These are phyloP conservation scores for Pseudopithomyces maydicus DNA, from an alignment of 2,329 filamentous ascomycete genomes.

Conservation along the genomic window DNA sequence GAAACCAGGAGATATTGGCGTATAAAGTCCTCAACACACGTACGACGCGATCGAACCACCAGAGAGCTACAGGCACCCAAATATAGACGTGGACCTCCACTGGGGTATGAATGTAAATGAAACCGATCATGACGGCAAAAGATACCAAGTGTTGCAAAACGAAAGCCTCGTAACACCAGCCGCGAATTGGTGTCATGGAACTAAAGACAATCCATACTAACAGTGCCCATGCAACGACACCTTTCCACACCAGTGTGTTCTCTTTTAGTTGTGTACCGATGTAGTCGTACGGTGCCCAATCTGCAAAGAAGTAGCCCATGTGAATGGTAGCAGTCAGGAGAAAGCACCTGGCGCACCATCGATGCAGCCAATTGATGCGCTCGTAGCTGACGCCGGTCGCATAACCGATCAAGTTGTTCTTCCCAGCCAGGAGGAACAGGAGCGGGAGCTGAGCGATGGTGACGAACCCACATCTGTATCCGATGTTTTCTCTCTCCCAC, in stretches of 20 bases:
- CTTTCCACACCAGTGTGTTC: slow-evolving; percentile 70
- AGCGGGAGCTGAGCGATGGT: slow-evolving; percentile 60
- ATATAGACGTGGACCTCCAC: slow-evolving; percentile 63
- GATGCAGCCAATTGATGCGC: slow-evolving; percentile 73
- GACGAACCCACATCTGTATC: slow-evolving; percentile 61
- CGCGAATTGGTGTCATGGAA: slow-evolving; percentile 67
- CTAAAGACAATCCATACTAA: slow-evolving; percentile 69
- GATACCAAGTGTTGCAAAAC: slow-evolving; percentile 70
- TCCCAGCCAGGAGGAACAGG: slow-evolving; percentile 61
- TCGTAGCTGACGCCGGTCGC: slow-evolving; percentile 70
- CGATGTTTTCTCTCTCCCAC: slow-evolving; percentile 61
- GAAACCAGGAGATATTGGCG: slow-evolving; percentile 48
- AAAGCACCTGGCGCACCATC: slow-evolving; percentile 73
- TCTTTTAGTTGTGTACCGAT: slow-evolving; percentile 63
- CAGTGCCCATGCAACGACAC: slow-evolving; percentile 69
- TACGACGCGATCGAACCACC: slow-evolving; percentile 66
- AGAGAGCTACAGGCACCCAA: slow-evolving; percentile 68
- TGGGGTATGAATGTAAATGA: slow-evolving; percentile 68
- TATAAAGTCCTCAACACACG: slow-evolving; percentile 48
- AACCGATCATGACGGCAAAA: slow-evolving; percentile 65
- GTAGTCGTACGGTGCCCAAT: slow-evolving; percentile 66
- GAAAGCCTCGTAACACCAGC: slow-evolving; percentile 72
- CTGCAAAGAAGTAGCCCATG: slow-evolving; percentile 70
- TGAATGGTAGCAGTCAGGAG: slow-evolving; percentile 71
- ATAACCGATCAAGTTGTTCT: slow-evolving; percentile 64